A percentile compares a stretch with the other conserved stretches of the same genome.
phyloP scores from a whole-genome alignment of 169 alveolate species.

The Condylostoma magnum region DNA sequence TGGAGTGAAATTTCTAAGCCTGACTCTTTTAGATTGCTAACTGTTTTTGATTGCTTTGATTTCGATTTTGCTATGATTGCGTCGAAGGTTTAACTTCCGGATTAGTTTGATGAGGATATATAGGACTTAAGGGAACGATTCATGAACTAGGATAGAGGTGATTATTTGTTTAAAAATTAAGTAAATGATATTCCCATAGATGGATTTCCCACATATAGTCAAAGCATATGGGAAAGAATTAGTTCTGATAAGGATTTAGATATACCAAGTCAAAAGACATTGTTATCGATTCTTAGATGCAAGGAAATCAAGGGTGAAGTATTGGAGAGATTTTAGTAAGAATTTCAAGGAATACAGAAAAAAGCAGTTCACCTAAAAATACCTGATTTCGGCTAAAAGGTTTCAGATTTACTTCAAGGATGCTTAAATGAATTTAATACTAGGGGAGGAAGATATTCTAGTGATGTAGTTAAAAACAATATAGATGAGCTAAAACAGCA shows the following conservation, averaged over 20 bases:
- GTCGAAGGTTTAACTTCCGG: slow-evolving; percentile 45
- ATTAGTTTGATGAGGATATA: slow-evolving; percentile 43
- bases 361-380: not conserved
- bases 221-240: slow-evolving; percentile 33
- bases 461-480: not conserved
- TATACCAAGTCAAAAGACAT: slow-evolving; percentile 50
- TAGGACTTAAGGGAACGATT: slow-evolving; percentile 41
- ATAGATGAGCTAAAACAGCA: slow-evolving; percentile 11
- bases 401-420: not conserved
- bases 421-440: not conserved
- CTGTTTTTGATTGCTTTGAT: slow-evolving; percentile 55
- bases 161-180: slow-evolving; percentile 18
- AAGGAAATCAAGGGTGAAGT: slow-evolving; percentile 57
- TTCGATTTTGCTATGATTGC: slow-evolving; percentile 65
- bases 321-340: not conserved
- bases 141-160: slow-evolving; percentile 7
- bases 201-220: slow-evolving; percentile 24
- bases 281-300: slow-evolving; percentile 70
- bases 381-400: not conserved
- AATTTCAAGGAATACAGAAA: not conserved
- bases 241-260: slow-evolving; percentile 30
- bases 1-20: slow-evolving; percentile 65
- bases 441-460: not conserved
- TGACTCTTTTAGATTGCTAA: slow-evolving; percentile 35
- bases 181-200: slow-evolving; percentile 36